Evolutionary conservation across 768 basidiomycete species (phyloP).

Genomic region (Mycena latifolia): DNA sequence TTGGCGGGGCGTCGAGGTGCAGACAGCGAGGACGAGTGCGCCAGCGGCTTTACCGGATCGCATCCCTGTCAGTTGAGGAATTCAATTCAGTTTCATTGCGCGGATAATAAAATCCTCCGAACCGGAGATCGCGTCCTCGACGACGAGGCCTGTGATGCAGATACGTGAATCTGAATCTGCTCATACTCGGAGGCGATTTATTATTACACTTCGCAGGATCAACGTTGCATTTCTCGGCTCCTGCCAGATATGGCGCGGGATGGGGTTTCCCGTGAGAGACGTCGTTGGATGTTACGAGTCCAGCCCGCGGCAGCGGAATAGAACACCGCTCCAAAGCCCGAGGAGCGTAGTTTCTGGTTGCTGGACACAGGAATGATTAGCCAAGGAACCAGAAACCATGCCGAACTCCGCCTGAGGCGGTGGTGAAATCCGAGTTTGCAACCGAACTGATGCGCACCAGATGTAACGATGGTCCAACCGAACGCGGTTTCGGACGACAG

Average conservation of each 20-base stretch:
- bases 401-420: too few relatives aligned
- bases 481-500: constrained; percentile 44
- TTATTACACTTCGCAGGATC: constrained; percentile 66
- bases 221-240: constrained; percentile 71
- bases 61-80: constrained; percentile 31
- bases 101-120: constrained; percentile 53
- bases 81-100: background rate
- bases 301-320: constrained; percentile 68
- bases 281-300: constrained; percentile 81
- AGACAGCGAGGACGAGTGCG: constrained; percentile 82
- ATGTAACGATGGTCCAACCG: constrained; percentile 90
- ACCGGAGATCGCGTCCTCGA: constrained; percentile 94
- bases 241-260: constrained; percentile 88
- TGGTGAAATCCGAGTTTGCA: too few relatives aligned
- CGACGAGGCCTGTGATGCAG: constrained; percentile 72
- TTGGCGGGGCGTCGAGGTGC: constrained; percentile 79
- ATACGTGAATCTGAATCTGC: background rate
- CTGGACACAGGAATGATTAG: constrained; percentile 48
- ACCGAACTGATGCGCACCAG: constrained; percentile 72
- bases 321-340: constrained; percentile 74
- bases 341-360: constrained; percentile 79
- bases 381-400: background rate
- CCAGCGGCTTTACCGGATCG: constrained; percentile 66
- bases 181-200: background rate
- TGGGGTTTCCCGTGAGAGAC: constrained; percentile 85